Base-by-base conservation (phyloP, 163 green algal genomes). In the Trebouxiophyceae sp. region DNA sequence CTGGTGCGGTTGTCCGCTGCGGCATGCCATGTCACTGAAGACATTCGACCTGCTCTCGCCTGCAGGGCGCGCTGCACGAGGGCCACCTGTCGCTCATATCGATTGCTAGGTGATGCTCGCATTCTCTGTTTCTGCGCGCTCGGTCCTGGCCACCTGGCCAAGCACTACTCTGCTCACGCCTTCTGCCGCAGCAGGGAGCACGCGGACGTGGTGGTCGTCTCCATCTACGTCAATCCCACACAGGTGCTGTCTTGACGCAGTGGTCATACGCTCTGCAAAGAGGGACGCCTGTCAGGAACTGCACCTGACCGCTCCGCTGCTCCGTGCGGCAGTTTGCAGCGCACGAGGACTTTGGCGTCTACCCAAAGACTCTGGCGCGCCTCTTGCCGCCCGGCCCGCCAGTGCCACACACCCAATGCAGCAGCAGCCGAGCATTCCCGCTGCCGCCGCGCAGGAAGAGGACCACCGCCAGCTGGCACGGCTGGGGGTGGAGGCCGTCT, bases 221-320 rank as follows among this genome's bases (percentile, higher is more conserved):
- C 86, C 28, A 93, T 99, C 23, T 99, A 99, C 71, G 84, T 99
- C 63, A 99, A 99, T 70, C 91, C 93, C 8, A 95, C 85, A 19
- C 93, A 96, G 82, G 83, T 86, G 34, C n/a, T 39, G 61, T 32
- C 5, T 45, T 1, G 62, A 46, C 31, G 61, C 16, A 50, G 39
- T 16, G 8, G 16, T 50, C 8, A 50, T 50, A 8, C 8, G 8
- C 8, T 50, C 39, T n/a, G 39, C 16, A 16, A 50, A 8, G 8
- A 8, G 39, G 39, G 8, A n/a, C 39, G 8, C 39, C 39, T 50
- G 39, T 20, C 16, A n/a, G n/a, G n/a, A n/a, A n/a, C n/a, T n/a
- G n/a, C n/a, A n/a, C n/a, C n/a, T n/a, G n/a, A n/a, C n/a, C n/a
- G n/a, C n/a, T n/a, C n/a, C n/a, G n/a, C n/a, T n/a, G n/a, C n/a